Base-by-base conservation (phyloP, 148 eudicot species). In the Rheum nobile region DNA sequence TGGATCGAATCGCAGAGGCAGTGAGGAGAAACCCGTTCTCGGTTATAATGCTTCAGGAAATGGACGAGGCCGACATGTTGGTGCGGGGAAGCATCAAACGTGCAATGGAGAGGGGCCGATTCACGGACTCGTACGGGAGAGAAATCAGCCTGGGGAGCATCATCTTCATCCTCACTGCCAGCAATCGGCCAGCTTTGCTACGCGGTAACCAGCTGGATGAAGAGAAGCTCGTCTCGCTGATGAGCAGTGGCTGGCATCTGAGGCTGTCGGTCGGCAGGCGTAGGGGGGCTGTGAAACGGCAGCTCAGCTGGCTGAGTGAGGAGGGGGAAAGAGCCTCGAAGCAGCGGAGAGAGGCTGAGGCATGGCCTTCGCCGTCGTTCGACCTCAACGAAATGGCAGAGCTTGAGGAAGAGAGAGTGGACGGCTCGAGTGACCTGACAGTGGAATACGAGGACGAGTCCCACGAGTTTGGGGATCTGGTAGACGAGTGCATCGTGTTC, bases 81-180 rank as follows among this genome's bases (percentile, higher is more conserved):
- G 77, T 92, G 9, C 86, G 91, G 1, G 96, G 92, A 65, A 90
- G 72, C 73, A 87, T 95, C 70, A 92, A 88, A 71, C 85, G 91
- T 12, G 97, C 99, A 0, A 92, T 95, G 83, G 97, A 95, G 41
- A 83, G 90, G 75, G 97, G 99, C 3, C 82, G 94, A 47, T 82
- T 95, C 31, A 77, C 85, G 0, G 97, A 95, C 77, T 92, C 99
- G 68, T 88, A 91, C 54, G 94, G 99, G 22, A 93, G 99, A 4
- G 99, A 95, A 52, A 90, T 91, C 75, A 85, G 92, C 55, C 92
- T 95, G 0, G 92, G 99, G 0, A 95, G 92, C 82, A 84, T 93
- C 22, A 75, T 90, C 41, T 95, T 95, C 77, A 59, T 95, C 24
- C 77, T 95, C 24, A 90, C 99, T 0, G 75, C 83, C n/a, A 81